Percentiles rank a stretch among this genome's conserved stretches.
These are phyloP conservation scores for Trichoderma harzianum DNA, from an alignment of 2,329 filamentous ascomycete genomes.

Conservation along the genomic window DNA sequence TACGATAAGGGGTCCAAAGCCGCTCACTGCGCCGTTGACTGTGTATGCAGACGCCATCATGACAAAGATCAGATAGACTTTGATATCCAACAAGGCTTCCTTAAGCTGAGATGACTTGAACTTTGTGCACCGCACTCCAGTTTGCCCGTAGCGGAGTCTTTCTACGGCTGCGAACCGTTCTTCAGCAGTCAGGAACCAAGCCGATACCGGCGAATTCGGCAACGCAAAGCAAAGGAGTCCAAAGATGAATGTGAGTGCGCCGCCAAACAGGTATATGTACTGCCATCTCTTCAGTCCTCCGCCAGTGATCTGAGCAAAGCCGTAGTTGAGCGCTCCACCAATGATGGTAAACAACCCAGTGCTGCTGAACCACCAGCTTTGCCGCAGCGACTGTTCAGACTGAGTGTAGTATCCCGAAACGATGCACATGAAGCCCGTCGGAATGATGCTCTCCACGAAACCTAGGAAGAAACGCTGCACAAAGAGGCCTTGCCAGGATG, in stretches of 20 bases:
- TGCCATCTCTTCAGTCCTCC: conserved; percentile 61
- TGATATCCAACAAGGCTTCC: conserved; percentile 57
- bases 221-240: conserved; percentile 62
- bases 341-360: conserved; percentile 60
- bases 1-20: conserved; percentile 70
- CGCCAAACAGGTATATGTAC: conserved; percentile 67
- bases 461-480: conserved; percentile 63
- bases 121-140: conserved; percentile 57
- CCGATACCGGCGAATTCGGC: conserved; percentile 62
- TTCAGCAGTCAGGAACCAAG: conserved; percentile 64
- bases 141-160: conserved; percentile 58
- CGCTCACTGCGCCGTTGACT: conserved; percentile 67
- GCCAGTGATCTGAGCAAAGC: conserved; percentile 59
- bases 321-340: conserved; percentile 63
- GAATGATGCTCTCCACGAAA: conserved; percentile 62
- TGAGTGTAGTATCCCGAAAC: conserved; percentile 63
- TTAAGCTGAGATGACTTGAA: conserved; percentile 58
- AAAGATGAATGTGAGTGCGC: conserved; percentile 60
- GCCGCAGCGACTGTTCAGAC: conserved; percentile 59
- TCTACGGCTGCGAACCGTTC: conserved; percentile 65
- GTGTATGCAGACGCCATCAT: conserved; percentile 72
- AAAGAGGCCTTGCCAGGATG: conserved; percentile 60
- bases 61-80: conserved; percentile 60
- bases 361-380: conserved; percentile 64
- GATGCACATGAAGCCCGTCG: conserved; percentile 64